Conservation (phyloP, 257 asterid species). For the Lantana camara region DNA sequence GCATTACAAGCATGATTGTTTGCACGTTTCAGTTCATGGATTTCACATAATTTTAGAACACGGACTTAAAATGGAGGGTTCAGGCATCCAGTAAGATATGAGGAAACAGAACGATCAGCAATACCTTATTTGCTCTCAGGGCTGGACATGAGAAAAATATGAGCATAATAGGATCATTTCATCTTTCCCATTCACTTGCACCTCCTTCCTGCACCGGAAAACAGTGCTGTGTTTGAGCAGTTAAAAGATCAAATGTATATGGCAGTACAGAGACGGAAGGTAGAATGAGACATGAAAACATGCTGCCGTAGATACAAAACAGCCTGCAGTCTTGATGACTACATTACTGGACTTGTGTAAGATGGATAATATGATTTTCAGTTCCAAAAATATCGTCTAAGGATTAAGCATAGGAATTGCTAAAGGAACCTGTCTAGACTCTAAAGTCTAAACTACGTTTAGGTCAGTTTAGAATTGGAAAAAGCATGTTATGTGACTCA, state of each 20-base stretch:
- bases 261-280: slow-evolving; percentile 4
- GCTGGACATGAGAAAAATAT: slow-evolving; percentile 51
- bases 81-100: neutral
- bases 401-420: neutral
- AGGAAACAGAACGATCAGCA: too few relatives aligned
- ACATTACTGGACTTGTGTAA: too few relatives aligned
- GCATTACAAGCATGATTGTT: neutral
- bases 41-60: slow-evolving; percentile 8
- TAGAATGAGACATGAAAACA: too few relatives aligned
- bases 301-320: neutral
- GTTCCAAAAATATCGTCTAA: neutral
- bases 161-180: slow-evolving; percentile 53
- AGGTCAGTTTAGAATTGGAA: neutral
- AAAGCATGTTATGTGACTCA: slow-evolving; percentile 25
- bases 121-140: slow-evolving; percentile 24
- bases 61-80: slow-evolving; percentile 5
- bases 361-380: too few relatives aligned
- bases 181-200: slow-evolving; percentile 43
- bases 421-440: neutral
- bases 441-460: neutral
- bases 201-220: slow-evolving; percentile 75
- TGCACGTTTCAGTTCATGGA: neutral
- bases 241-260: slow-evolving; percentile 10
- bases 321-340: neutral
- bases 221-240: too few relatives aligned